Base-by-base conservation (phyloP, 257 asterid genomes). In the Nicotiana tabacum region DNA sequence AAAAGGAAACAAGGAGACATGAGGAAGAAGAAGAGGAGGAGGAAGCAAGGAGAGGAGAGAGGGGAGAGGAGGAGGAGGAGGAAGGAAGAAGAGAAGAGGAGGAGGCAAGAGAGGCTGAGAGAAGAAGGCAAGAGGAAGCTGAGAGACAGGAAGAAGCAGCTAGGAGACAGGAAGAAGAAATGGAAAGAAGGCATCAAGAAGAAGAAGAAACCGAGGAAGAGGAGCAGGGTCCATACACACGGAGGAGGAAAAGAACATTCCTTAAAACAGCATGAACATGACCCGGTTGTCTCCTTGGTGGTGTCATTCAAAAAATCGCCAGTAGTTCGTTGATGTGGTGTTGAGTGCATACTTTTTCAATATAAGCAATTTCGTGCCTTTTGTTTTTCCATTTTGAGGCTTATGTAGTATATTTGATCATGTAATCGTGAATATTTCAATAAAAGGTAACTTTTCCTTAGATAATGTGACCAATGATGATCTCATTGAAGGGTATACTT, bases 61-160 rank as follows among this genome's bases (percentile, higher is more conserved):
- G 21, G 33, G 77, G 13, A 55, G 83, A 78, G 60, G 81, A 82
- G 18, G 84, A 66, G 24, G 82, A 16, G 1, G 29, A 17, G 16
- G 62, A 51, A 77, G 56, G 43, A 35, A 32, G 51, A 27, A 51
- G 12, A 5, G 86, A 60, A 29, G 7, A 33, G 5, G 35, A 69
- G 32, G 82, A 46, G 35, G 77, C 79, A 39, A 77, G 17, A 53
- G 29, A 39, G 24, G 64, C 72, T 39, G 82, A 76, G 83, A n/a
- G n/a, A 69, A 60, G 21, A 78, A 83, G 53, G 60, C 37, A 80
- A 43, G 82, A 80, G 29, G 84, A 72, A 55, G 83, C 67, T 16
- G 83, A 8, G 69, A 60, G 65, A 29, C 43, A 62, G 33, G 48
- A 77, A 65, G 53, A 61, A 16, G 85, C n/a, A 9, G 78, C 39